These are phyloP conservation scores for Penicillium pancosmium DNA, from an alignment of 495 filamentous ascomycete species.

Conservation along the genomic window DNA sequence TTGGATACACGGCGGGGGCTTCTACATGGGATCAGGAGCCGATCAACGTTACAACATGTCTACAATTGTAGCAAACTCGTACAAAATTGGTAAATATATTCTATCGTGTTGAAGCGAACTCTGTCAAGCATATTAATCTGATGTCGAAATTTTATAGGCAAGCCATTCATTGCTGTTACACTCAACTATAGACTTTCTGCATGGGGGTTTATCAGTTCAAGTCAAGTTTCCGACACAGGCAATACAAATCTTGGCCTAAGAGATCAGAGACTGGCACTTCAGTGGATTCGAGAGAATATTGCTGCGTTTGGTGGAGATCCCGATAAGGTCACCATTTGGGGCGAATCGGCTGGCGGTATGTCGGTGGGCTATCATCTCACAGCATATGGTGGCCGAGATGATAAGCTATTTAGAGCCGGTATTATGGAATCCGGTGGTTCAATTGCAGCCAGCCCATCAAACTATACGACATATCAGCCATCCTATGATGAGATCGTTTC, in stretches of 20 bases:
- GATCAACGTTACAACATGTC: constrained; percentile 59
- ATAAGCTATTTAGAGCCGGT: constrained; percentile 45
- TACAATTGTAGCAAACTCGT: constrained; percentile 52
- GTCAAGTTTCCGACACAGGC: constrained; percentile 38
- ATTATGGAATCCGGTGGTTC: constrained; percentile 54
- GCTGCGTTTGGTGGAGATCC: constrained; percentile 56
- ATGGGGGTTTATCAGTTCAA: constrained; percentile 55
- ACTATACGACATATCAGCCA: constrained; percentile 37
- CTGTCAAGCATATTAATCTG: not conserved
- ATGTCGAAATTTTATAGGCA: constrained; percentile 23
- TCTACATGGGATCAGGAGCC: constrained; percentile 48
- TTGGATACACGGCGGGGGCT: constrained; percentile 66
- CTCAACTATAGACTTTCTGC: constrained; percentile 60
- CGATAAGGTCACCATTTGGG: constrained; percentile 69
- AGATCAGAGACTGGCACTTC: constrained; percentile 63
- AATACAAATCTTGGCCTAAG: constrained; percentile 59
- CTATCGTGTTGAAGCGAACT: not conserved
- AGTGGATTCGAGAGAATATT: constrained; percentile 65
- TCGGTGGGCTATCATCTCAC: constrained; percentile 55
- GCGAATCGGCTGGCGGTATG: constrained; percentile 61
- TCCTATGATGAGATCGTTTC: constrained; percentile 45
- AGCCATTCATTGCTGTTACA: constrained; percentile 63
- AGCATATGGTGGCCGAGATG: constrained; percentile 53
- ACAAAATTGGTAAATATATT: constrained; percentile 42
- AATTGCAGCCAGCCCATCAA: constrained; percentile 33